Evolutionary conservation across 2,329 filamentous ascomycete species (phyloP), one percentile per base, ranked within the genome.

Genomic region (Penicillium italicum): DNA sequence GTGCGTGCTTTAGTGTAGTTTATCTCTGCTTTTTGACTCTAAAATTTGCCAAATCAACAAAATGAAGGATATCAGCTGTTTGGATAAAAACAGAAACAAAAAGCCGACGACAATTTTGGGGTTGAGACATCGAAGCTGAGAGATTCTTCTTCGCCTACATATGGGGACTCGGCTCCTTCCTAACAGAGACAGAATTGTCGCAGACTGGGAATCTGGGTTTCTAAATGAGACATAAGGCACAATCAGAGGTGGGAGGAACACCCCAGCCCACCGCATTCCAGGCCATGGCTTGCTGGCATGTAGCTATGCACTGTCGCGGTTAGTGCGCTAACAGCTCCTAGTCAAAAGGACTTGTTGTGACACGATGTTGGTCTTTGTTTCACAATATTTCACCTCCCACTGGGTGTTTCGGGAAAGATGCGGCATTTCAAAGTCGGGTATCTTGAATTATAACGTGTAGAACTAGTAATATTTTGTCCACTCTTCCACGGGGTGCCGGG

Each of bases 291-390:
- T 51, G 50, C 43, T 56, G 9, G n/a, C 20, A 57, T 61, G 50
- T 50, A 57, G 42, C 18, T 54, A 61, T 50, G 52, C 58, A 59
- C 30, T 48, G 37, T 59, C 37, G 56, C 56, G 53, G 44, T 40
- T 50, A 57, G 33, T 44, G 55, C 37, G 46, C 51, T 49, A 57
- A 59, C 56, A 51, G 45, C 28, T 34, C 18, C n/a, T 28, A 31
- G 31, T 20, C 16, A 20, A 16, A 45, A 24, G 3, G 26, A 5
- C 5, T 40, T 11, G 20, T 30, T 34, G 34, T 44, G 26, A 38
- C 26, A 36, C 20, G 31, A 38, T 34, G 20, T 36, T 49, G 10
- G 24, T 24, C 48, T 30, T 24, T 51, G 50, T 62, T 46, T 61
- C 53, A 59, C 41, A 48, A 41, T 37, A 53, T 59, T 61, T 30